Evolutionary conservation across 2,329 filamentous ascomycete genomes (phyloP), one percentile per base, ranked within the genome.

Genomic region (Hirsutella thompsonii): DNA sequence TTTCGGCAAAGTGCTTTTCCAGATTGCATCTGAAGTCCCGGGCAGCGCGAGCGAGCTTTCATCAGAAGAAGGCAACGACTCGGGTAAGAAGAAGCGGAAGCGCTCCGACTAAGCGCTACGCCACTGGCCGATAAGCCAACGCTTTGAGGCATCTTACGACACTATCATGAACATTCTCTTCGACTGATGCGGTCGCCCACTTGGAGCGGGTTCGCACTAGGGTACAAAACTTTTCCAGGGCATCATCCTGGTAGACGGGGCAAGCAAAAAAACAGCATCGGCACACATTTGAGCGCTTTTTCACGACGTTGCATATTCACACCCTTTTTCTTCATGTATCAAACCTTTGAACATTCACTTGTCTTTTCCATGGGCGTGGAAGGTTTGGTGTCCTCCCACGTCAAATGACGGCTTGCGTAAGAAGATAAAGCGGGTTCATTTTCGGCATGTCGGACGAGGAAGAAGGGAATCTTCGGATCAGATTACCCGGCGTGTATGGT

Each of bases 1-100:
- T 44, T 74, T 86, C 45, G 84, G 86, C 49, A 81, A 81, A 55
- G 82, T 86, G 34, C 76, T 94, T 46, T 93, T 88, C 67, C 83
- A 89, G 60, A 79, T 87, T 42, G 79, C 84, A 21, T 74, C 83
- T 23, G 81, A 83, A 51, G 72, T 83, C 39, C 78, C 83, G 30
- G 79, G 79, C 48, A 84, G 74, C 52, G 65, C 67, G 11, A 76
- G 69, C 52, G 74, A 78, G n/a, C 50, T 64, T 30, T 74, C 72
- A 2, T 74, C 72, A 3, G 73, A 75, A 19, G 71, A 72, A 37
- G 62, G 62, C 44, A 66, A 58, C 47, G 68, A 69, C 45, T 59
- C 67, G 44, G 65, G 64, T 47, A 63, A 66, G 52, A 67, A 71
- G 57, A 76, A 79, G 67, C 85, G 85, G 73, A 92, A 90, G 81